Percentiles rank a stretch among this genome's conserved stretches.
These are phyloP conservation scores for Exophiala mesophila DNA, from an alignment of 2,329 filamentous ascomycete species.

Conservation along the genomic window DNA sequence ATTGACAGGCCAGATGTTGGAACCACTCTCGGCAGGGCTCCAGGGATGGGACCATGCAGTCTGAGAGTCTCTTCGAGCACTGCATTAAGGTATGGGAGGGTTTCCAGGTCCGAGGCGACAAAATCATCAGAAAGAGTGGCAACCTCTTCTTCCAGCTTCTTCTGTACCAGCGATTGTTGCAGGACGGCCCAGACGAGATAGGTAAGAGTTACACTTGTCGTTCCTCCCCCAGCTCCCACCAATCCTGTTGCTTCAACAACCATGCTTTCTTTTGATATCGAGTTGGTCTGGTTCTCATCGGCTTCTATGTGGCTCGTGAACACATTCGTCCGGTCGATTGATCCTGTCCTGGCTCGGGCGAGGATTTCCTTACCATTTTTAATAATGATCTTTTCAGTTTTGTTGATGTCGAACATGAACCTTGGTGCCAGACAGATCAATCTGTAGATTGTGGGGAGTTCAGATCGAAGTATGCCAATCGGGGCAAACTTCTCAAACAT, in stretches of 20 bases:
- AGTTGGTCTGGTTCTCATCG: too few relatives aligned
- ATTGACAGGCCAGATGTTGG: slow-evolving; percentile 42
- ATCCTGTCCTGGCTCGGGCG: too few relatives aligned
- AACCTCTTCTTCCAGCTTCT: slow-evolving; percentile 46
- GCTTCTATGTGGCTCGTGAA: too few relatives aligned
- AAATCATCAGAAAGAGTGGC: slow-evolving; percentile 30
- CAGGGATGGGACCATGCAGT: slow-evolving; percentile 53
- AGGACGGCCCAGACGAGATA: slow-evolving; percentile 41
- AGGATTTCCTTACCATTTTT: too few relatives aligned
- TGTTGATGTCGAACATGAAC: too few relatives aligned
- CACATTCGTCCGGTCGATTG: too few relatives aligned
- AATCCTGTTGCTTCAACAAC: slow-evolving; percentile 40
- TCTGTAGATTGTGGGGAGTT: too few relatives aligned
- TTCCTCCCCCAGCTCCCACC: slow-evolving; percentile 50
- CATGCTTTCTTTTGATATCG: too few relatives aligned
- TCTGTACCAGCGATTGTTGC: slow-evolving; percentile 31
- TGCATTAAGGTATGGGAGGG: slow-evolving; percentile 50
- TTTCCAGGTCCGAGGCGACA: slow-evolving; percentile 44
- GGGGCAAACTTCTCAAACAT: too few relatives aligned
- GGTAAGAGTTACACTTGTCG: slow-evolving; percentile 47
- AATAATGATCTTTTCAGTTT: too few relatives aligned
- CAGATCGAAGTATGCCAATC: too few relatives aligned
- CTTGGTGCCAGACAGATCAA: too few relatives aligned
- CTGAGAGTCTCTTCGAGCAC: slow-evolving; percentile 55
- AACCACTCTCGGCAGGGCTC: slow-evolving; percentile 49